phyloP scores from a whole-genome alignment of 108 stramenopile species.

The Fistulifera pelliculosa region DNA sequence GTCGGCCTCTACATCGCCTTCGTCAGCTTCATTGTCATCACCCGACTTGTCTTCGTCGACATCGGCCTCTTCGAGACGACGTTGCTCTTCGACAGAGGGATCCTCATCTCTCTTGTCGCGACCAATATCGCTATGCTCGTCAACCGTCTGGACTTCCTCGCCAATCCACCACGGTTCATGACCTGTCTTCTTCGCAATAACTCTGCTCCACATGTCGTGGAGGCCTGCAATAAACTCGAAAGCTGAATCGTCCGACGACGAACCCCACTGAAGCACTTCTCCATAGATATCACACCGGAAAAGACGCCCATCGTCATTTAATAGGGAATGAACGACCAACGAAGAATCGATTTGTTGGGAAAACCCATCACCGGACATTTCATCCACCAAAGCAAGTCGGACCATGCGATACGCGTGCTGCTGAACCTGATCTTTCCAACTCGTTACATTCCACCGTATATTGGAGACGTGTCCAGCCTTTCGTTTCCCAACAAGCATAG shows the following conservation, averaged over 20 bases:
- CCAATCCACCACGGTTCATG: conserved; percentile 42
- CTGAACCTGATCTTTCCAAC: conserved; percentile 15
- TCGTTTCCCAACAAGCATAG: conserved; percentile 37
- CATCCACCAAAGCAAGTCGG: conserved; percentile 48
- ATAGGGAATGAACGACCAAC: conserved; percentile 59
- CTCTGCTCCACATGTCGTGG: conserved; percentile 79
- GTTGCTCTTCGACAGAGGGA: too few species aligned
- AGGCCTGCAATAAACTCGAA: conserved; percentile 64
- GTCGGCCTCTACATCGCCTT: conserved; percentile 30
- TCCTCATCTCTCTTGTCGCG: too few species aligned
- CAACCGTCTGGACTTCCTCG: too few species aligned
- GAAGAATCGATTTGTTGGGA: conserved; percentile 50
- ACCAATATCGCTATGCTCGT: too few species aligned
- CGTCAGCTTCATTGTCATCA: background rate
- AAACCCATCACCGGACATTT: conserved; percentile 45
- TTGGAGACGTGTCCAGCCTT: conserved; percentile 19
- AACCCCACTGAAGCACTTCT: conserved; percentile 70
- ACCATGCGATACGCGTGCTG: conserved; percentile 55
- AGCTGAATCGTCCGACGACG: conserved; percentile 37
- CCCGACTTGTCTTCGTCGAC: too few species aligned
- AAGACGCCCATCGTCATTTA: conserved; percentile 48
- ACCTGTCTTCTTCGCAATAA: conserved; percentile 24
- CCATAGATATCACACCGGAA: conserved; percentile 77
- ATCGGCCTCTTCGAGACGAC: too few species aligned
- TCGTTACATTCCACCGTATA: conserved; percentile 12